phyloP scores from a whole-genome alignment of 768 basidiomycete species.

The Phylloporus arenicola region DNA sequence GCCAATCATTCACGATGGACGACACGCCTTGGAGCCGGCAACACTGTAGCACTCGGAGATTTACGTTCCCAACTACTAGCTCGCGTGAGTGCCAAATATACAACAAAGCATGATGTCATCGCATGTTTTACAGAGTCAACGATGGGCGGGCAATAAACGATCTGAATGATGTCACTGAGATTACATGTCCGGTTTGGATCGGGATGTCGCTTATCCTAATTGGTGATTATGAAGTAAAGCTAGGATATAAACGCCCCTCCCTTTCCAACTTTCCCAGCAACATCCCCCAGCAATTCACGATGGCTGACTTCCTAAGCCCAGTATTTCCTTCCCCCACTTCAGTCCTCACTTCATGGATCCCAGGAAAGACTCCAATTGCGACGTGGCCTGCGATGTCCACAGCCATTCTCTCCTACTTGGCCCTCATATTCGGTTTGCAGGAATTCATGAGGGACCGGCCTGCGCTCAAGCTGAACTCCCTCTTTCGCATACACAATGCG shows the following conservation, averaged over 20 bases:
- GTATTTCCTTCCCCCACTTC: conserved; percentile 38
- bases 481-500: conserved; percentile 85
- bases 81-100: too few species aligned
- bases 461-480: conserved; percentile 62
- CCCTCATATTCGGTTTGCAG: conserved; percentile 75
- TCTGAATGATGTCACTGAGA: background rate
- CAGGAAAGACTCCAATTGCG: conserved; percentile 74
- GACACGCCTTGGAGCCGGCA: too few species aligned
- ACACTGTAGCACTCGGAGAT: too few species aligned
- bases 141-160: too few species aligned
- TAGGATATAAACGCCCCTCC: background rate
- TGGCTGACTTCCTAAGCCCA: conserved; percentile 3
- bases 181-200: background rate
- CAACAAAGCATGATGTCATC: background rate
- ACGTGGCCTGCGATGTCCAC: conserved; percentile 62
- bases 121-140: too few species aligned
- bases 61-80: too few species aligned
- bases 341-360: conserved; percentile 59
- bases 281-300: background rate
- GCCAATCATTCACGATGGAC: too few species aligned
- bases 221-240: background rate
- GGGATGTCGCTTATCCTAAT: background rate
- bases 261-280: background rate
- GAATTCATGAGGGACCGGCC: conserved; percentile 74
- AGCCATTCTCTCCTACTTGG: conserved; percentile 74